Conservation (phyloP, 805 yeast genomes). For the Saccharomycopsis synnaedendra region DNA sequence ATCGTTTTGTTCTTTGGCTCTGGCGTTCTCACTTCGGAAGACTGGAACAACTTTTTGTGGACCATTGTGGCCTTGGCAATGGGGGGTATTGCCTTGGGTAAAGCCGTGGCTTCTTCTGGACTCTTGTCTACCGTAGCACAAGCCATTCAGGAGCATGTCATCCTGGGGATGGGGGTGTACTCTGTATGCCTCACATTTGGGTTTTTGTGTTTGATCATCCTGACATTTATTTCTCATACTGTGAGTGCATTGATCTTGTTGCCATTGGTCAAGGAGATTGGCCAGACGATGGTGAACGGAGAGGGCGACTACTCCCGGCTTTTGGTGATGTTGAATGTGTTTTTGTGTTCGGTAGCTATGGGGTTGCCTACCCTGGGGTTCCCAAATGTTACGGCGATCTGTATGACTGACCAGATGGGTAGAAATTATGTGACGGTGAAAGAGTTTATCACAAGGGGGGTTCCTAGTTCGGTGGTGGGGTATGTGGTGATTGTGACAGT, state of each 20-base stretch:
- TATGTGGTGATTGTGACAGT: constrained; percentile 64
- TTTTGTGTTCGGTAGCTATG: constrained; percentile 90
- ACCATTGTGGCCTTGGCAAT: constrained; percentile 89
- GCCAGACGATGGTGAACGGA: constrained; percentile 43
- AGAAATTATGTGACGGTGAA: constrained; percentile 79
- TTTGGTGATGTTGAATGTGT: constrained; percentile 53
- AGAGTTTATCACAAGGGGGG: constrained; percentile 82
- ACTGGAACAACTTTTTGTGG: constrained; percentile 94
- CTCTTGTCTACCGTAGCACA: constrained; percentile 68
- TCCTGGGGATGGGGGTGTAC: constrained; percentile 48
- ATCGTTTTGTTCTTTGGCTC: constrained; percentile 87
- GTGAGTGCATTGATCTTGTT: constrained; percentile 92
- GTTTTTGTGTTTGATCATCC: constrained; percentile 65
- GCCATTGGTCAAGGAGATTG: constrained; percentile 85
- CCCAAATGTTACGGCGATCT: constrained; percentile 95
- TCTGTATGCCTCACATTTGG: constrained; percentile 75
- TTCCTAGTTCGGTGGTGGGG: constrained; percentile 72
- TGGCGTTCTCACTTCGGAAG: constrained; percentile 77
- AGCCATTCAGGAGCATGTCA: constrained; percentile 49
- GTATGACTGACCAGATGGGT: constrained; percentile 88
- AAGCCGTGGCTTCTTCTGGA: constrained; percentile 90
- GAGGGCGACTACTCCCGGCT: constrained; percentile 74
- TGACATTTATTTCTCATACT: constrained; percentile 93
- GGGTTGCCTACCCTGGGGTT: constrained; percentile 96
- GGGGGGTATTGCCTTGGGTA: constrained; percentile 97